Conservation (phyloP, 2,329 filamentous ascomycete genomes). For the Alternaria dauci region DNA sequence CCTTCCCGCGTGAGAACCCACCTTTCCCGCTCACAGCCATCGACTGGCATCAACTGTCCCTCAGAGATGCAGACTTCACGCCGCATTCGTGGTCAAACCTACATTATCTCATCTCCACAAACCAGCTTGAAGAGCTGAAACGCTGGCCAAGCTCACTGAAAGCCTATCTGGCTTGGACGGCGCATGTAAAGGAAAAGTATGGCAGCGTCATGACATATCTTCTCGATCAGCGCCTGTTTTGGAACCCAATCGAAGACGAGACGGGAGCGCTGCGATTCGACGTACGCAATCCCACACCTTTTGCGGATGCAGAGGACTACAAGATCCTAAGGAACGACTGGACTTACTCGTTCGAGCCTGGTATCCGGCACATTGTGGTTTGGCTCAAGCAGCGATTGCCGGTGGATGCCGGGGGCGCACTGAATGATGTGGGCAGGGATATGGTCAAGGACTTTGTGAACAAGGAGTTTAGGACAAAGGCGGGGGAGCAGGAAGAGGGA, state of each 20-base stretch:
- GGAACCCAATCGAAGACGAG: conserved; percentile 48
- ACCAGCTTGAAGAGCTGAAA: conserved; percentile 65
- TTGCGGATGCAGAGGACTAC: conserved; percentile 64
- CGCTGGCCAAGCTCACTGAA: conserved; percentile 66
- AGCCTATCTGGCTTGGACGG: conserved; percentile 68
- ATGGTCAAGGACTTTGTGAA: conserved; percentile 45
- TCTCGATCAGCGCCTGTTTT: conserved; percentile 63
- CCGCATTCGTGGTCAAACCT: conserved; percentile 49
- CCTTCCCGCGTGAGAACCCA: conserved; percentile 45
- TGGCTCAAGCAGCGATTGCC: conserved; percentile 57
- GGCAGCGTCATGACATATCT: conserved; percentile 66
- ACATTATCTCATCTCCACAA: conserved; percentile 51
- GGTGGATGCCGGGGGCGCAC: conserved; percentile 41
- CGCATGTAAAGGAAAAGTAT: conserved; percentile 62
- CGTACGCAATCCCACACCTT: conserved; percentile 59
- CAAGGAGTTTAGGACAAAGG: conserved; percentile 57
- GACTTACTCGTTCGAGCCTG: conserved; percentile 66
- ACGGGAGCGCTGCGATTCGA: conserved; percentile 47
- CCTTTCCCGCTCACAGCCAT: conserved; percentile 48
- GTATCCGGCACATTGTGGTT: conserved; percentile 65
- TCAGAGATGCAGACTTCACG: conserved; percentile 43
- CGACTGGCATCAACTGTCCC: conserved; percentile 46
- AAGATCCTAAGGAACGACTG: conserved; percentile 69
- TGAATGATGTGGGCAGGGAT: conserved; percentile 40
- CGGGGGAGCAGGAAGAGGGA: conserved; percentile 46